Evolutionary conservation across 805 yeast genomes (phyloP).

Genomic region (Cyberlindnera meyerae): DNA sequence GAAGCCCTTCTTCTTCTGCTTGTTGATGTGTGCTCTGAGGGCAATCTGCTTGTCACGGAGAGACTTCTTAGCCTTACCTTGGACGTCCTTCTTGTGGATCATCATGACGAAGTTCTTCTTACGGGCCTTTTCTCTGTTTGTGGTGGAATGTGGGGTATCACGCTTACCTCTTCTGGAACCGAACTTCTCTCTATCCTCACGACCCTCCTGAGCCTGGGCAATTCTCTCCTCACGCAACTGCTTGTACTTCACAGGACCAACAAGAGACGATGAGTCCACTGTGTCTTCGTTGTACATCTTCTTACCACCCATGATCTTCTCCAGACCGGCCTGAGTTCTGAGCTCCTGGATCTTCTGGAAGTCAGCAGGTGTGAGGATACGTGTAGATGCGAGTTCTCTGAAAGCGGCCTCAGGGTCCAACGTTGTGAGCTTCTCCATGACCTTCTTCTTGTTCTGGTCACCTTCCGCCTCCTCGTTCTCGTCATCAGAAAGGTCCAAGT

Average conservation of each 20-base stretch:
- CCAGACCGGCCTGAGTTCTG: conserved; percentile 78
- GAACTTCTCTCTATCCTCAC: conserved; percentile 86
- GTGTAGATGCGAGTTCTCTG: conserved; percentile 59
- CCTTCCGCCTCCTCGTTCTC: conserved; percentile 26
- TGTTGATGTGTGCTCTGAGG: conserved; percentile 77
- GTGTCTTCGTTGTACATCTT: conserved; percentile 65
- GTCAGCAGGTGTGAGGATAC: conserved; percentile 94
- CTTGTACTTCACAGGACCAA: conserved; percentile 73
- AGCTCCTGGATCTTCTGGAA: conserved; percentile 92
- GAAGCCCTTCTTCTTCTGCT: conserved; percentile 85
- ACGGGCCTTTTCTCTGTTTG: conserved; percentile 93
- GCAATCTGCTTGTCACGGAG: conserved; percentile 87
- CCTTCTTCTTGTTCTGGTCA: conserved; percentile 13
- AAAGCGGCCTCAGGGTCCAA: conserved; percentile 39
- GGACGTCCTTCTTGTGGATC: conserved; percentile 92
- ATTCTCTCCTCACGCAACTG: conserved; percentile 87
- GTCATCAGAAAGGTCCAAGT: conserved; percentile 45
- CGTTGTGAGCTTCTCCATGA: conserved; percentile 33
- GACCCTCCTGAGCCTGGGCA: conserved; percentile 83
- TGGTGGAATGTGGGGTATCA: conserved; percentile 76
- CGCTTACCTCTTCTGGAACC: conserved; percentile 84
- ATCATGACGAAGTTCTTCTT: conserved; percentile 99
- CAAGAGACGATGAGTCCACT: conserved; percentile 73
- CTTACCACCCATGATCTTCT: conserved; percentile 70
- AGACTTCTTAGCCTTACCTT: conserved; percentile 88